Conservation (phyloP, 2,329 filamentous ascomycete genomes). For the Phyllosticta citribraziliensis region DNA sequence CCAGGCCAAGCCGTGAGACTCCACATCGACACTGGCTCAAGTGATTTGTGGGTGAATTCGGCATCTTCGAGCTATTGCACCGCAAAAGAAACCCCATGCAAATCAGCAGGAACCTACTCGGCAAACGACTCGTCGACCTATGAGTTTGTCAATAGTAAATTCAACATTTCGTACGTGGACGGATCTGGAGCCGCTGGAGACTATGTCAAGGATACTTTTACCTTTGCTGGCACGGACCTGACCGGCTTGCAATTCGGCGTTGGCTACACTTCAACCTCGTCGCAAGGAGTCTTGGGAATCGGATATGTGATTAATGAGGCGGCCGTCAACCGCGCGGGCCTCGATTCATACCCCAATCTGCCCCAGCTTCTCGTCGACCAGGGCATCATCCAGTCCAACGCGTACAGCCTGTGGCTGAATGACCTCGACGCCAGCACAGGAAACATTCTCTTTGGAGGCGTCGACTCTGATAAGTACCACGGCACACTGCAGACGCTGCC, state of each 20-base stretch:
- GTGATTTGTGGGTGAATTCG: constrained; percentile 59
- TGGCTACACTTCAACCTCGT: constrained; percentile 51
- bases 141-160: constrained; percentile 59
- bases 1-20: constrained; percentile 45
- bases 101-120: constrained; percentile 54
- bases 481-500: constrained; percentile 54
- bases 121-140: constrained; percentile 69
- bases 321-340: constrained; percentile 49
- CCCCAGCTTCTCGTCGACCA: constrained; percentile 55
- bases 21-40: constrained; percentile 54
- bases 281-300: constrained; percentile 71
- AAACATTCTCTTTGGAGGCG: constrained; percentile 69
- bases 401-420: constrained; percentile 59
- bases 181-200: constrained; percentile 67
- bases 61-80: constrained; percentile 51
- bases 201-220: constrained; percentile 67
- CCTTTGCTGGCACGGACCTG: constrained; percentile 46
- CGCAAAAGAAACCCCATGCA: constrained; percentile 42
- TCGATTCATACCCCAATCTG: constrained; percentile 47
- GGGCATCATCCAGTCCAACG: constrained; percentile 51
- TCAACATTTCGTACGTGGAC: constrained; percentile 85
- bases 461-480: constrained; percentile 64
- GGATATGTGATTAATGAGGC: constrained; percentile 76
- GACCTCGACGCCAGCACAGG: constrained; percentile 54
- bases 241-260: constrained; percentile 60